Evolutionary conservation across 1,139 yeast genomes (phyloP), one percentile per base, ranked within the genome.

Genomic region (Candida tropicalis): DNA sequence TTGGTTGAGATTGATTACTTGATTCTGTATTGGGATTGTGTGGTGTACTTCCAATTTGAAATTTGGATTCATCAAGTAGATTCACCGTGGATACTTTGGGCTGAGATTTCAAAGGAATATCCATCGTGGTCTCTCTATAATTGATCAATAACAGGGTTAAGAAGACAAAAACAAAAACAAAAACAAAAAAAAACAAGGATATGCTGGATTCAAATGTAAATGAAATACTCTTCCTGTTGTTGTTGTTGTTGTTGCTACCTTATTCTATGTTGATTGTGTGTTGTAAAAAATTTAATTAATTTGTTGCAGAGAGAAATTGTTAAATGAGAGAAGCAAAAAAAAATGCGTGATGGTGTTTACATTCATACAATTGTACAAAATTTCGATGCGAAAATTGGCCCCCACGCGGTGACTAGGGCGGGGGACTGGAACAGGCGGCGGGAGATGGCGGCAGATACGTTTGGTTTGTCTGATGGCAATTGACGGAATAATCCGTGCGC

Each of bases 1-100:
- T 32, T 10, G 36, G 23, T 24, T 39, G 36, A 26, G 23, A 15
- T 17, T 6, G 7, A 5, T 41, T 39, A 17, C 42, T 27, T 11
- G 36, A 40, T 6, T 26, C 24, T 22, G 41, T 13, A 23, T 26
- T 35, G 25, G 38, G 23, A 22, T 32, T 24, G n/a, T 24, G 12
- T 16, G 11, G 11, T 18, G 23, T 7, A 6, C 41, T 42, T 10
- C 41, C 41, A 15, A 49, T 37, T 25, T 41, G 48, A 38, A 64
- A 65, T 40, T 57, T 60, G 33, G 63, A 51, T 23, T 62, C 68
- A 38, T 60, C 68, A 40, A 63, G 47, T 44, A 66, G 61, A 39
- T 64, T 62, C 18, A 67, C 68, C 46, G 68, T 62, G 12, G 74
- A 69, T 15, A 71, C 77, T 56, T 70, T 64, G 5, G 77, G 75